Evolutionary conservation across 2,329 filamentous ascomycete species (phyloP).

Genomic region (Colletotrichum plurivorum): DNA sequence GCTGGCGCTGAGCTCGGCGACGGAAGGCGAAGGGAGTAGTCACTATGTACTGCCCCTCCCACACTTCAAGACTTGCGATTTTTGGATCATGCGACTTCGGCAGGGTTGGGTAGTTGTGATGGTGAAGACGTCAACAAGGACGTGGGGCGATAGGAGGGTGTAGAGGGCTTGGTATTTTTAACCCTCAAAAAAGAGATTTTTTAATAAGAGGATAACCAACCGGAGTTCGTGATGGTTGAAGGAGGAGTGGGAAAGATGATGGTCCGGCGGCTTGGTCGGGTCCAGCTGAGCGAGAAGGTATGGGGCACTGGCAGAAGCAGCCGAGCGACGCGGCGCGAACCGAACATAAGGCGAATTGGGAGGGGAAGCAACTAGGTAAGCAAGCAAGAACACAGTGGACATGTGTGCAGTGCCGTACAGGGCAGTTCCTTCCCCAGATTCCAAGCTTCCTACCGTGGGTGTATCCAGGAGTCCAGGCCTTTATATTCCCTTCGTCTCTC

Average conservation of each 20-base stretch:
- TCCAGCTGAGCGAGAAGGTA: neutral
- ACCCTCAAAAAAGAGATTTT: neutral
- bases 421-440: constrained; percentile 39
- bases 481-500: too few relatives aligned
- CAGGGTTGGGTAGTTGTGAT: neutral
- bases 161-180: neutral
- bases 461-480: too few relatives aligned
- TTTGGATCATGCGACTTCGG: constrained; percentile 26
- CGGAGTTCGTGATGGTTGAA: constrained; percentile 22
- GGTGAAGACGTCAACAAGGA: neutral
- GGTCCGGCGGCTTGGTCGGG: constrained; percentile 24
- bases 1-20: too few relatives aligned
- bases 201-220: neutral
- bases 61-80: constrained; percentile 1
- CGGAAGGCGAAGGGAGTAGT: neutral
- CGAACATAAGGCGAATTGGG: too few relatives aligned
- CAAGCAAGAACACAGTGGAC: too few relatives aligned
- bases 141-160: neutral
- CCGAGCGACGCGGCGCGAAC: too few relatives aligned
- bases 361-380: neutral
- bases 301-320: neutral
- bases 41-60: constrained; percentile 27
- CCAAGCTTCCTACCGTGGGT: constrained; percentile 27
- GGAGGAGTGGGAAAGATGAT: constrained; percentile 29
- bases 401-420: constrained; percentile 14